Evolutionary conservation across 768 basidiomycete genomes (phyloP), one percentile per base, ranked within the genome.

Genomic region (Termitomyces titanicus): DNA sequence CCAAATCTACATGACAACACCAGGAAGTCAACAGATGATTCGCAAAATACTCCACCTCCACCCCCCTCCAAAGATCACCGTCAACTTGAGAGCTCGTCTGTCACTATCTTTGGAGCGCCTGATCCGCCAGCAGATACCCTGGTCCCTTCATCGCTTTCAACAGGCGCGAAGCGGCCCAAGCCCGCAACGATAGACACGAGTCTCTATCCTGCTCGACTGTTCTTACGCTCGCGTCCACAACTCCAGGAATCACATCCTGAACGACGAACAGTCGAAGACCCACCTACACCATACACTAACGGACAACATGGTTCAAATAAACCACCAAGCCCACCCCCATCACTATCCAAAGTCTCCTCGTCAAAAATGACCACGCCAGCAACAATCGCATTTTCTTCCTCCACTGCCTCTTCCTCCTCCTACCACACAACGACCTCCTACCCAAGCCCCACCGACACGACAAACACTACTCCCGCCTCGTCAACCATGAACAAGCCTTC

Each of bases 151-250:
- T n/a, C 10, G n/a, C 17, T 50, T 37, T 24, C 22, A 25, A 11
- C 27, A 25, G 27, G 11, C 18, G 17, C 12, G 15, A 47, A 47
- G 33, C 42, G 42, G 11, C 33, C 39, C 2, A 61, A 49, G 49
- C 46, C 48, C 22, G 49, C 37, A 9, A 61, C 38, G 13, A 54
- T 53, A 17, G 54, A 61, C 35, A 56, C 50, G 2, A 39, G 45
- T 24, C 44, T 53, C 15, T 53, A 51, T 15, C 35, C 55, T 25
- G 43, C 44, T 24, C 53, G 56, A 20, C 25, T 53, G 18, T 52
- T 61, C 35, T 48, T 45, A 29, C 55, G 59, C 9, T 57, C 59
- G 20, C 55, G 56, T 20, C 31, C 42, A 11, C 47, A 54, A 11
- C 31, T 60, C 3, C 42, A 51, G 31, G 51, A 53, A n/a, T 25